Evolutionary conservation across 2,329 filamentous ascomycete genomes (phyloP), one percentile per base, ranked within the genome.

Genomic region (Colletotrichum sp.): DNA sequence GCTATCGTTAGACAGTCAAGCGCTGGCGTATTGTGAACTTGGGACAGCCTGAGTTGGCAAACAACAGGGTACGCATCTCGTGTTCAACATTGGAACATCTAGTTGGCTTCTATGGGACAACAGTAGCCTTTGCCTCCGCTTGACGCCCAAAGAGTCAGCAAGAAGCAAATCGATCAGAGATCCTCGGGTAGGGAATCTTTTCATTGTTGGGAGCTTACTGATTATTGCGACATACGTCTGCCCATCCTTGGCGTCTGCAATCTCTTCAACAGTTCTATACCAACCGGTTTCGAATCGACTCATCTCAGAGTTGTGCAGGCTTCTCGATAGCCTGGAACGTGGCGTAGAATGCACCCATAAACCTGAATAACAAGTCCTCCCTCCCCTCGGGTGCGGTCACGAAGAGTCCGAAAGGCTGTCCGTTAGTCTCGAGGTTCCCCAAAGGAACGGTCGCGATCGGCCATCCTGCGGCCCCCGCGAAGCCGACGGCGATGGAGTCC

Each of bases 401-500:
- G 59, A 81, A 81, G 13, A 83, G 71, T 2, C 80, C 80, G 74
- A 80, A 82, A 10, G 80, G 81, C 57, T 79, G 79, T 16, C 76
- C 78, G 60, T 81, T 82, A 32, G 76, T 78, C 15, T 34, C 67
- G 44, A 80, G 44, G 49, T 79, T 79, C 2, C 78, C 78, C 57
- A 80, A 77, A 2, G 81, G 81, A 1, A 82, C 78, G 6, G 79
- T 82, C 16, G 79, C 81, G 21, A 80, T 76, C 12, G 82, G 80
- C 77, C 79, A 81, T 0, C 80, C 79, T 30, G 82, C 76, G 44
- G 72, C 75, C 24, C 79, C 69, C 59, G 78, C 76, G 39, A 79
- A 80, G 6, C 36, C 69, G 8, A 80, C 68, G 7, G 78, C 68
- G 3, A 49, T 59, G 28, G 77, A 78, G 49, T 81, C 80, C 12